A percentile compares a stretch with the other conserved stretches of the same genome.
phyloP scores from a whole-genome alignment of 768 basidiomycete genomes.

The Boletus tomentosulus region DNA sequence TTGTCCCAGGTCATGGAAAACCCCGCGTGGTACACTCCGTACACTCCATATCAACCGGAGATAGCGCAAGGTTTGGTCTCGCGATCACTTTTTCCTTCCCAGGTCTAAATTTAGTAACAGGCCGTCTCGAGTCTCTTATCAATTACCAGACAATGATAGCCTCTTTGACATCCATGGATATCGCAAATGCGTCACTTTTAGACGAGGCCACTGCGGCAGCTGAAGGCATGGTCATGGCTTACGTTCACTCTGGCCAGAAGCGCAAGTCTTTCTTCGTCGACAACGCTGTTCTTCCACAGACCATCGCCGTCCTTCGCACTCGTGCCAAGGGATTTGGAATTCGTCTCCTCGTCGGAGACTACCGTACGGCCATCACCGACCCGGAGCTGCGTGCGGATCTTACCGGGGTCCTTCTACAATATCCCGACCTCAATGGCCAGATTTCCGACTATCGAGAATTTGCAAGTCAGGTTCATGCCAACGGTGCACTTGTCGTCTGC shows the following conservation, averaged over 20 bases:
- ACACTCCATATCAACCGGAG: slow-evolving; percentile 96
- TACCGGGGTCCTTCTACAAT: slow-evolving; percentile 89
- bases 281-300: slow-evolving; percentile 79
- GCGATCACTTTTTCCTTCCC: slow-evolving; percentile 1
- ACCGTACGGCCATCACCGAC: slow-evolving; percentile 45
- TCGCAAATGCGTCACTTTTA: slow-evolving; percentile 92
- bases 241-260: slow-evolving; percentile 59
- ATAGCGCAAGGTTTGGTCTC: slow-evolving; percentile 81
- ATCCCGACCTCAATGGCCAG: slow-evolving; percentile 85
- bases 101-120: slow-evolving; percentile 37
- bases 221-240: slow-evolving; percentile 96
- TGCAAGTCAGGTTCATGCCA: slow-evolving; percentile 62
- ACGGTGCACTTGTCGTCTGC: slow-evolving; percentile 78
- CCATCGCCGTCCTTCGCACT: slow-evolving; percentile 81
- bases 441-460: slow-evolving; percentile 71
- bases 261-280: slow-evolving; percentile 86
- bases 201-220: slow-evolving; percentile 95
- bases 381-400: slow-evolving; percentile 55
- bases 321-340: slow-evolving; percentile 95
- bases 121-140: slow-evolving; percentile 92
- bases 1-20: slow-evolving; percentile 76
- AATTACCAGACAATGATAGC: slow-evolving; percentile 97
- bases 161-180: slow-evolving; percentile 91
- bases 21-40: slow-evolving; percentile 97
- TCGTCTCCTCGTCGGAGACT: slow-evolving; percentile 68